A percentile compares a stretch with the other conserved stretches of the same genome.
phyloP scores from a whole-genome alignment of 441 rosid species.

The Gossypium trilobum region DNA sequence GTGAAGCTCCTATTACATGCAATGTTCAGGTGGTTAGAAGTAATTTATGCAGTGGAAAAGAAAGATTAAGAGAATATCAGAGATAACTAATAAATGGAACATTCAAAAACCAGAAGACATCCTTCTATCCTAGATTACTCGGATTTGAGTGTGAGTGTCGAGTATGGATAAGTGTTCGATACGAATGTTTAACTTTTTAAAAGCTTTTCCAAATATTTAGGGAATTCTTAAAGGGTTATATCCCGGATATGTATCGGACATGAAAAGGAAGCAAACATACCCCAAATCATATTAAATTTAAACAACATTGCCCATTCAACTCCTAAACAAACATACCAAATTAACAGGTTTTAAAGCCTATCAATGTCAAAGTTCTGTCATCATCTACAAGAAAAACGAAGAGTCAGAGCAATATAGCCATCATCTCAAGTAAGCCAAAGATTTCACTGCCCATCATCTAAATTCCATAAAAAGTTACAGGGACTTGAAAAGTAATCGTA shows the following conservation, averaged over 20 bases:
- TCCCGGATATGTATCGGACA: neutral
- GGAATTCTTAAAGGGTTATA: neutral
- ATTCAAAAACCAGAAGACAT: neutral
- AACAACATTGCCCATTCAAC: neutral
- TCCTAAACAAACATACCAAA: neutral
- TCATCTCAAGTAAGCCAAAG: slow-evolving; percentile 3
- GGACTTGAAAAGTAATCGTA: neutral
- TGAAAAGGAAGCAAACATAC: neutral
- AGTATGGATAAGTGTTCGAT: neutral
- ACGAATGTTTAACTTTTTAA: neutral
- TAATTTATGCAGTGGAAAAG: neutral
- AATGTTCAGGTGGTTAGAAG: slow-evolving; percentile 2
- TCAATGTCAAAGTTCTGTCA: neutral
- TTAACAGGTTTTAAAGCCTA: neutral
- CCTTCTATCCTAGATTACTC: neutral
- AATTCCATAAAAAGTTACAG: neutral
- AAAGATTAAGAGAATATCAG: neutral
- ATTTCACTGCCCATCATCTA: neutral
- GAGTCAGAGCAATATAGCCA: neutral
- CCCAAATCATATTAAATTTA: neutral
- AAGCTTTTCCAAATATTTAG: neutral
- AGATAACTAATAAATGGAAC: neutral
- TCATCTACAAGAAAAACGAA: neutral
- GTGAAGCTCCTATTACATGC: slow-evolving; percentile 45
- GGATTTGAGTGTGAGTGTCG: neutral